A percentile compares a stretch with the other conserved stretches of the same genome.
Conservation (phyloP, 2,329 filamentous ascomycete genomes). For the Acrodontium crateriforme region DNA sequence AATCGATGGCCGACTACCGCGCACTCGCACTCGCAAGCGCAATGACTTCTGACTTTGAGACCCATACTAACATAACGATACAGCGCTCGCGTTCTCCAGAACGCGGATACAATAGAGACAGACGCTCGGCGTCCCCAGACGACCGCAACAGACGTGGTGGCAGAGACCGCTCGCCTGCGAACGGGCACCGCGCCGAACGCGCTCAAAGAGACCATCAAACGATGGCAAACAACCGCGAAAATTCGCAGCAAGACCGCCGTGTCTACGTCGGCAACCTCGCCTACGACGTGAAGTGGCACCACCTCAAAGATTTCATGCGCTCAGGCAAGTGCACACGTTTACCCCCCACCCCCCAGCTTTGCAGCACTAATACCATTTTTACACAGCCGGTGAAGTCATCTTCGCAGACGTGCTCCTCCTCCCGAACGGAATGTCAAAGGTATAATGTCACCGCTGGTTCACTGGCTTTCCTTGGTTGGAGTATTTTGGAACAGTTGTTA, state of each 20-base stretch:
- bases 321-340: constrained; percentile 58
- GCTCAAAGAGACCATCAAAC: no score
- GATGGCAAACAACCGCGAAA: constrained; percentile 87
- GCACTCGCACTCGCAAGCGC: no score
- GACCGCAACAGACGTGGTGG: no score
- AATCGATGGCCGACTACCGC: no score
- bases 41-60: no score
- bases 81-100: no score
- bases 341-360: not conserved
- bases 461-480: constrained; percentile 46
- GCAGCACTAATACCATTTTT: constrained; percentile 4
- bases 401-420: constrained; percentile 98
- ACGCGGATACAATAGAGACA: no score
- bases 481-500: constrained; percentile 53
- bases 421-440: constrained; percentile 99
- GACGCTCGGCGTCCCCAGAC: no score
- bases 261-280: constrained; percentile 99
- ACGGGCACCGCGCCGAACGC: no score
- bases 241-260: constrained; percentile 94
- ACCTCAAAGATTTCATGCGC: constrained; percentile 99
- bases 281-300: constrained; percentile 99
- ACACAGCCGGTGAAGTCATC: constrained; percentile 89
- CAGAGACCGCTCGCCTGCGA: no score
- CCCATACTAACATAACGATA: no score
- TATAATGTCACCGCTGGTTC: constrained; percentile 85